phyloP scores from a whole-genome alignment of 2,329 filamentous ascomycete species.

The Lachnellula willkommii region DNA sequence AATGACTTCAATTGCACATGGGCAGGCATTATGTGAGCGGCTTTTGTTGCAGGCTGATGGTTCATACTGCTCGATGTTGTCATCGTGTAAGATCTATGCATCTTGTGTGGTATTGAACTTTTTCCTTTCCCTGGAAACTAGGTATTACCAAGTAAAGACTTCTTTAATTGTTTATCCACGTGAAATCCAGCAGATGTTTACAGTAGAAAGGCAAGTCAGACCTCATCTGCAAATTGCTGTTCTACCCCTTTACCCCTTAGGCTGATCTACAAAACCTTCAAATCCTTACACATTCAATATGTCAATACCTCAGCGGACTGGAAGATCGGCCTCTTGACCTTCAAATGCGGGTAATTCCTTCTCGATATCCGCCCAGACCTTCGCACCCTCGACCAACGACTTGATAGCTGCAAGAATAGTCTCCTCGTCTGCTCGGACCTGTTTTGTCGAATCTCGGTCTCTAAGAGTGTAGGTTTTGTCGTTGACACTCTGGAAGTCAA shows the following conservation, averaged over 20 bases:
- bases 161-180: background rate
- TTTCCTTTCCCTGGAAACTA: background rate
- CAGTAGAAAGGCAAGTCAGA: background rate
- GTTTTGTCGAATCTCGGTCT: conserved; percentile 84
- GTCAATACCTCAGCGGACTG: background rate
- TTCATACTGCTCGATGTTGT: background rate
- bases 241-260: background rate
- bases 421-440: conserved; percentile 78
- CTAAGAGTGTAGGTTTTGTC: conserved; percentile 81
- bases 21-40: background rate
- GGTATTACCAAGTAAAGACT: background rate
- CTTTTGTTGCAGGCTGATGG: background rate
- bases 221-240: background rate
- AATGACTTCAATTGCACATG: background rate
- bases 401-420: conserved; percentile 70
- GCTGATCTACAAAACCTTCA: background rate
- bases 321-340: conserved; percentile 53
- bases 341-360: conserved; percentile 79
- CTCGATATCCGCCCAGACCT: conserved; percentile 64
- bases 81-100: background rate
- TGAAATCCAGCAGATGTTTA: background rate
- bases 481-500: conserved; percentile 92
- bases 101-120: background rate
- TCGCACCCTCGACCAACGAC: conserved; percentile 43
- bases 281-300: too few species aligned